A percentile compares a stretch with the other conserved stretches of the same genome.
These are phyloP conservation scores for Mediolabrus comicus DNA, from an alignment of 108 stramenopile genomes.

Conservation along the genomic window DNA sequence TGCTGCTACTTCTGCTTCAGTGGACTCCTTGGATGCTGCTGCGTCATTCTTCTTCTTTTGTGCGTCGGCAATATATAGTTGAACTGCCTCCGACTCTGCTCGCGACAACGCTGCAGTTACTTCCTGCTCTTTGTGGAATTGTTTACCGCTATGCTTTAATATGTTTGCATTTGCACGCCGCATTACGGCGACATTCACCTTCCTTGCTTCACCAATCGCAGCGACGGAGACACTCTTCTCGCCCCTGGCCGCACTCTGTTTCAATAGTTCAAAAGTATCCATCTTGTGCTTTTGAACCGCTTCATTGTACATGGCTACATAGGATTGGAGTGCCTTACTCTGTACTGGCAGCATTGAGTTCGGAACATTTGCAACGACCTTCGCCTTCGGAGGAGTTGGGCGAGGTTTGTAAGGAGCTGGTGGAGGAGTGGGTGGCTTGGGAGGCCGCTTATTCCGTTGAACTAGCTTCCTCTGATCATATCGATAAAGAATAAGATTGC, in stretches of 20 bases:
- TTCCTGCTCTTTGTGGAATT: neutral
- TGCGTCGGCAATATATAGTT: neutral
- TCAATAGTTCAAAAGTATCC: constrained; percentile 17
- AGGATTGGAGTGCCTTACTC: neutral
- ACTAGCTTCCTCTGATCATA: constrained; percentile 11
- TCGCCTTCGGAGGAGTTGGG: neutral
- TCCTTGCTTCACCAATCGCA: neutral
- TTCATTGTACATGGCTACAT: neutral
- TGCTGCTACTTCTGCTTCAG: too few relatives aligned
- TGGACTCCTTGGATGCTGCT: too few relatives aligned
- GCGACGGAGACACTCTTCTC: constrained; percentile 8
- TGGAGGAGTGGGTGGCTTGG: neutral
- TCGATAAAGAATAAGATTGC: constrained; percentile 47
- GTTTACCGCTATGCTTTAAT: constrained; percentile 1
- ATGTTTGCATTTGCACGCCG: neutral
- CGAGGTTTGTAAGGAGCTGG: neutral
- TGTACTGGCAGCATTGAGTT: neutral
- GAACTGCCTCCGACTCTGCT: constrained; percentile 14
- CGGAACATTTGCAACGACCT: neutral
- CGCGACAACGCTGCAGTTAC: neutral
- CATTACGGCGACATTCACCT: constrained; percentile 6
- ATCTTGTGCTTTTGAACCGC: constrained; percentile 10
- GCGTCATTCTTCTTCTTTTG: neutral
- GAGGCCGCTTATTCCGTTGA: neutral
- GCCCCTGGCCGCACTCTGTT: constrained; percentile 21